Evolutionary conservation across 2,329 filamentous ascomycete species (phyloP).

Genomic region (Calonectria hawksworthii): DNA sequence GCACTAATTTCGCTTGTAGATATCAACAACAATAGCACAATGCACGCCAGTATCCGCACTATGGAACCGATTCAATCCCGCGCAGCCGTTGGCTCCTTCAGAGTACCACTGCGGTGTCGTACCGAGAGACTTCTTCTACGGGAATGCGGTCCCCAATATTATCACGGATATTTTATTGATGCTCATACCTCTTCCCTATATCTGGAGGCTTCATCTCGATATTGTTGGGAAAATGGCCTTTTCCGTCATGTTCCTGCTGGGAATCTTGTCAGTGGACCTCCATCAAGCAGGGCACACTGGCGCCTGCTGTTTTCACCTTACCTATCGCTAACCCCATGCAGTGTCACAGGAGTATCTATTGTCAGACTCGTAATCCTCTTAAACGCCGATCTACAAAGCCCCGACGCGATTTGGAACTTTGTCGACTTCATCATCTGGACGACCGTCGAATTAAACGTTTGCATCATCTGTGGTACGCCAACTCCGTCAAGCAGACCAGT

Average conservation of each 20-base stretch:
- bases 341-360: conserved; percentile 13
- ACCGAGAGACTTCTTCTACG: conserved; percentile 43
- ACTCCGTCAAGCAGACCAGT: fast-evolving
- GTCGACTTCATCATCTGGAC: conserved; percentile 40
- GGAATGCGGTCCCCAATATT: conserved; percentile 47
- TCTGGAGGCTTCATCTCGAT: conserved; percentile 45
- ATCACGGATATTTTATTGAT: conserved; percentile 44
- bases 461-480: conserved; percentile 42
- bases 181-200: conserved; percentile 47
- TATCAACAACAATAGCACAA: neutral
- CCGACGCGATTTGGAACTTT: conserved; percentile 47
- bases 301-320: neutral
- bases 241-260: conserved; percentile 3
- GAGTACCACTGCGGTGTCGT: conserved; percentile 35
- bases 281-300: neutral
- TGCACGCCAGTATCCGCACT: neutral
- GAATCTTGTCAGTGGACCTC: neutral
- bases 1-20: neutral
- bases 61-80: conserved; percentile 2
- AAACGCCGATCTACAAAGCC: conserved; percentile 30
- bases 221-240: conserved; percentile 42
- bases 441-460: conserved; percentile 41
- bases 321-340: neutral
- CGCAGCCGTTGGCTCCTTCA: neutral
- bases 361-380: neutral